These are phyloP conservation scores for Calonectria pseudoreteaudii DNA, from an alignment of 2,329 filamentous ascomycete species.

Conservation along the genomic window DNA sequence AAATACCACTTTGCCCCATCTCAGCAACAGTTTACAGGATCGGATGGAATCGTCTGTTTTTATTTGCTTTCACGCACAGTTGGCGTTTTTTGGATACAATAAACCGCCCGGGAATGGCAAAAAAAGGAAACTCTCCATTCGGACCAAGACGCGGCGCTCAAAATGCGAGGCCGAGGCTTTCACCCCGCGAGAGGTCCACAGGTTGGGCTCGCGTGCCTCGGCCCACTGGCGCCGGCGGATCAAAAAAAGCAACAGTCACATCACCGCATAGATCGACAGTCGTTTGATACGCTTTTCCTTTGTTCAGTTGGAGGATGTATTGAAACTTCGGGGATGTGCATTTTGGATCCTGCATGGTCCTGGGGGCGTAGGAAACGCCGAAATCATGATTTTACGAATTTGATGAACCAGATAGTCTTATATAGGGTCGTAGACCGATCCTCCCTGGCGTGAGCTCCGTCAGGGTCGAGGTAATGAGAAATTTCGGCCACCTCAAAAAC, in stretches of 20 bases:
- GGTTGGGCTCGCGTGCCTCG: constrained; percentile 30
- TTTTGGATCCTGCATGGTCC: constrained; percentile 39
- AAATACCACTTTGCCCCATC: constrained; percentile 33
- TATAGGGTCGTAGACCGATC: constrained; percentile 49
- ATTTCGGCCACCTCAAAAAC: constrained; percentile 50
- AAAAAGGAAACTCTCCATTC: constrained; percentile 37
- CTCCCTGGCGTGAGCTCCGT: constrained; percentile 50
- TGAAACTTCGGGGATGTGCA: constrained; percentile 27
- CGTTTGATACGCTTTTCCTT: constrained; percentile 37
- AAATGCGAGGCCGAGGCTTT: constrained; percentile 10
- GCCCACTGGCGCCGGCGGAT: constrained; percentile 2
- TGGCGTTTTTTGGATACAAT: constrained; percentile 39
- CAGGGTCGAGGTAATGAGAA: constrained; percentile 54
- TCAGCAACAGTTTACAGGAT: constrained; percentile 31
- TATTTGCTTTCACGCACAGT: constrained; percentile 32
- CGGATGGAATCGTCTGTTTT: constrained; percentile 39
- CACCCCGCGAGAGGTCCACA: constrained; percentile 24
- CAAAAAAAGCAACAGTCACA: constrained; percentile 26
- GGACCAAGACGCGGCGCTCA: constrained; percentile 24
- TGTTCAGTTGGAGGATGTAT: constrained; percentile 25
- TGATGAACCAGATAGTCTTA: constrained; percentile 43
- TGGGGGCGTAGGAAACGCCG: constrained; percentile 39
- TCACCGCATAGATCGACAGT: constrained; percentile 40
- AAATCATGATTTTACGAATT: constrained; percentile 45
- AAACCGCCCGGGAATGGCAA: constrained; percentile 34